These are phyloP conservation scores for Ustilago loliicola DNA, from an alignment of 1,284 basidiomycete genomes.

Conservation along the genomic window DNA sequence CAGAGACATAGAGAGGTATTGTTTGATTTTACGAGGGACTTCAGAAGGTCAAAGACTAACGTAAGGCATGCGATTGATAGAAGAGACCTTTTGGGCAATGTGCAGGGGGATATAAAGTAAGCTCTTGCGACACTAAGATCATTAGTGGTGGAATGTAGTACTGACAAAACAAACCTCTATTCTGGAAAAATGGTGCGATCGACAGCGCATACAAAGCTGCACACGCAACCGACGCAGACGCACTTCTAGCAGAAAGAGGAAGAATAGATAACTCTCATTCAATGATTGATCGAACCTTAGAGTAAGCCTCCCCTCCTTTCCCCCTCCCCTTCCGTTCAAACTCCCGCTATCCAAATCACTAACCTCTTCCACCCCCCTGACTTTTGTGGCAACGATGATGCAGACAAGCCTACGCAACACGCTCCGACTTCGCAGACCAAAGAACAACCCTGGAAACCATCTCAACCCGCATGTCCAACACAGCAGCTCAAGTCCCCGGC, in stretches of 20 bases:
- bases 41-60: conserved; percentile 55
- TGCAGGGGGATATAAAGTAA: conserved; percentile 93
- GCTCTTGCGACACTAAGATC: no score
- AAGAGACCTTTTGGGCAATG: conserved; percentile 87
- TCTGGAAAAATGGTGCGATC: neutral
- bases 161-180: no score
- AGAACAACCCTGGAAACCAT: conserved; percentile 81
- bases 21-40: conserved; percentile 86
- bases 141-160: no score
- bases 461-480: conserved; percentile 80
- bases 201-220: conserved; percentile 78
- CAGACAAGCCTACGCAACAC: conserved; percentile 97
- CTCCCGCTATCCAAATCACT: no score
- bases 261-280: conserved; percentile 90
- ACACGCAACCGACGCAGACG: conserved; percentile 83
- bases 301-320: conserved; percentile 73
- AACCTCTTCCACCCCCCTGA: neutral
- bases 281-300: conserved; percentile 92
- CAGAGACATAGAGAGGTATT: conserved; percentile 90
- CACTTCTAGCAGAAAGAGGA: conserved; percentile 86
- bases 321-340: no score
- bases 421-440: conserved; percentile 92
- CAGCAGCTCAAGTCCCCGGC: conserved; percentile 86
- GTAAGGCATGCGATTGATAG: conserved; percentile 86
- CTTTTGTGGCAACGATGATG: neutral